These are phyloP conservation scores for Ogataea trehaloabstinens DNA, from an alignment of 805 yeast species.

Conservation along the genomic window DNA sequence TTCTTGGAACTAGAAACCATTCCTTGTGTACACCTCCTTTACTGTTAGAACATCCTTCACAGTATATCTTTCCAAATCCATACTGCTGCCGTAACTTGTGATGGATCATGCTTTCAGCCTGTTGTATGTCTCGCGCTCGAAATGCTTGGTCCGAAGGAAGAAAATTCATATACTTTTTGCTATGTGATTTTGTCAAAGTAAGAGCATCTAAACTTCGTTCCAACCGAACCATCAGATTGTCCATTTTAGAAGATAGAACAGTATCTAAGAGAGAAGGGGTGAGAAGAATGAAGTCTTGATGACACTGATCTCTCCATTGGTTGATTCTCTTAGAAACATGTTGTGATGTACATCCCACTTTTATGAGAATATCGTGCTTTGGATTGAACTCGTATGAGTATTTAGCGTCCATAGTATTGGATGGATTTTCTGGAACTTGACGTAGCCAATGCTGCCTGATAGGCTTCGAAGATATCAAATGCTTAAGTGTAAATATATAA, in stretches of 20 bases:
- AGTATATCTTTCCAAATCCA: conserved; percentile 48
- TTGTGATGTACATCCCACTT: conserved; percentile 54
- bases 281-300: conserved; percentile 41
- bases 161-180: conserved; percentile 17
- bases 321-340: conserved; percentile 39
- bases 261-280: conserved; percentile 31
- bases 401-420: conserved; percentile 14
- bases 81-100: conserved; percentile 33
- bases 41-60: conserved; percentile 41
- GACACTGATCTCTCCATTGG: conserved; percentile 55
- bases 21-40: conserved; percentile 41
- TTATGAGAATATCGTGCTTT: conserved; percentile 40
- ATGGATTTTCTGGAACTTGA: conserved; percentile 29
- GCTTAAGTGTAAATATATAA: conserved; percentile 48
- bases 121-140: conserved; percentile 29
- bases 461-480: conserved; percentile 32
- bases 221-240: conserved; percentile 12
- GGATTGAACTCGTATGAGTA: conserved; percentile 37
- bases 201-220: conserved; percentile 10
- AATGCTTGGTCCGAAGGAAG: conserved; percentile 35
- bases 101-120: conserved; percentile 45
- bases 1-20: conserved; percentile 55
- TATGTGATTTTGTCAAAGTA: conserved; percentile 1
- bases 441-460: conserved; percentile 37
- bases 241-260: conserved; percentile 17